phyloP scores from a whole-genome alignment of 2,329 filamentous ascomycete species.

The Sclerotinia subarctica region DNA sequence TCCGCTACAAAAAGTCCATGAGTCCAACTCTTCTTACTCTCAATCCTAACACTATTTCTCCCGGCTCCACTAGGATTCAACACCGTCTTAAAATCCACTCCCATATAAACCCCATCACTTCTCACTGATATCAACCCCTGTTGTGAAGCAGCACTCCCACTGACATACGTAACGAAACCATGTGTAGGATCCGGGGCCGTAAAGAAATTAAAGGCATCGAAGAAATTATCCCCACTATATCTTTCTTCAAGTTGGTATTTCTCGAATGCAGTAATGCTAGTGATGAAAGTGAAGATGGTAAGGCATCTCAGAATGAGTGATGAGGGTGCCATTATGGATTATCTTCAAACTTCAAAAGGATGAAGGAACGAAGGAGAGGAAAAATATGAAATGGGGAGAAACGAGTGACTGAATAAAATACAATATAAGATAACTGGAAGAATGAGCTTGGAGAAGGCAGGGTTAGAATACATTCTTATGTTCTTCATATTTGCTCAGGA shows the following conservation, averaged over 20 bases:
- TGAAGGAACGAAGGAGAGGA: slow-evolving; percentile 1
- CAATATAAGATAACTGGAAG: slow-evolving; percentile 2
- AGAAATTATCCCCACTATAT: neutral
- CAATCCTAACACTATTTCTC: slow-evolving; percentile 59
- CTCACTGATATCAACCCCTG: slow-evolving; percentile 28
- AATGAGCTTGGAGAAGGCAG: neutral
- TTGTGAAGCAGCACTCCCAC: slow-evolving; percentile 3
- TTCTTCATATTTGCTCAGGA: neutral
- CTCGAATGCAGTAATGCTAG: neutral
- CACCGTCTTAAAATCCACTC: slow-evolving; percentile 63
- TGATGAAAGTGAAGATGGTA: slow-evolving; percentile 4
- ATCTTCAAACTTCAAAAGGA: neutral
- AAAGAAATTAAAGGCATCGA: slow-evolving; percentile 12
- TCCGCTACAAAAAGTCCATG: slow-evolving; percentile 66
- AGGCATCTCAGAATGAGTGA: slow-evolving; percentile 19
- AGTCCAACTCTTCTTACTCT: slow-evolving; percentile 59
- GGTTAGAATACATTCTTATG: slow-evolving; percentile 8
- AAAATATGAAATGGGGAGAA: neutral
- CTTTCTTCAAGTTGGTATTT: neutral
- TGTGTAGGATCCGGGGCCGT: slow-evolving; percentile 9
- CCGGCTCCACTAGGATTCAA: slow-evolving; percentile 6
- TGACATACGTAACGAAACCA: slow-evolving; percentile 30
- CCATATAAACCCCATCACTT: slow-evolving; percentile 57
- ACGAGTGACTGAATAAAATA: neutral
- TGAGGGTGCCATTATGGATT: slow-evolving; percentile 7